phyloP scores from a whole-genome alignment of 768 basidiomycete species.

The Chiua virens region DNA sequence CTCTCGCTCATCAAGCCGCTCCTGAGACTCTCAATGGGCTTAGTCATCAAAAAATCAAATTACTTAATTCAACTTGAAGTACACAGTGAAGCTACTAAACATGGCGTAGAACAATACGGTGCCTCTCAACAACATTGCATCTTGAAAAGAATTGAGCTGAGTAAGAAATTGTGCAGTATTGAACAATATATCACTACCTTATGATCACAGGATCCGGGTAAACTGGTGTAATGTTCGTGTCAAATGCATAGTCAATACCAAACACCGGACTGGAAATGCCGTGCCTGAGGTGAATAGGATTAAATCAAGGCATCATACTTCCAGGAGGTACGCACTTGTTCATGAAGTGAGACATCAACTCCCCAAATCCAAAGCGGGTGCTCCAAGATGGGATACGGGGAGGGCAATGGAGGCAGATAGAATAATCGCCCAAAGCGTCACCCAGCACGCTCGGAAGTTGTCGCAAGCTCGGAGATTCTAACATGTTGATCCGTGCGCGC shows the following conservation, averaged over 20 bases:
- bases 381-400: conserved; percentile 29
- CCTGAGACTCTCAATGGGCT: conserved; percentile 3
- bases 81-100: not conserved
- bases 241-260: conserved; percentile 19
- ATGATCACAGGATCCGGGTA: conserved; percentile 9
- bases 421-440: conserved; percentile 14
- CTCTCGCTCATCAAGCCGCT: not conserved
- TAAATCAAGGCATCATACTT: not conserved
- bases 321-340: conserved; percentile 12
- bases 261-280: conserved; percentile 13
- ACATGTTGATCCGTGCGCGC: not conserved
- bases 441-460: not conserved
- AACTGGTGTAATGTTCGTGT: conserved; percentile 20
- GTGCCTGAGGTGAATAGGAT: conserved; percentile 14
- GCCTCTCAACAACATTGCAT: not conserved
- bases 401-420: conserved; percentile 26
- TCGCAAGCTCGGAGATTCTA: not conserved
- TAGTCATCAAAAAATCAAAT: conserved; percentile 18
- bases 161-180: not conserved
- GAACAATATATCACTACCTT: not conserved
- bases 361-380: conserved; percentile 16
- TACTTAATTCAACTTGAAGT: not conserved
- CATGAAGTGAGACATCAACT: conserved; percentile 19
- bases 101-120: not conserved
- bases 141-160: not conserved